Percentiles rank a stretch among this genome's conserved stretches.
phyloP scores from a whole-genome alignment of 345 rosid species.

The Linum tenue region DNA sequence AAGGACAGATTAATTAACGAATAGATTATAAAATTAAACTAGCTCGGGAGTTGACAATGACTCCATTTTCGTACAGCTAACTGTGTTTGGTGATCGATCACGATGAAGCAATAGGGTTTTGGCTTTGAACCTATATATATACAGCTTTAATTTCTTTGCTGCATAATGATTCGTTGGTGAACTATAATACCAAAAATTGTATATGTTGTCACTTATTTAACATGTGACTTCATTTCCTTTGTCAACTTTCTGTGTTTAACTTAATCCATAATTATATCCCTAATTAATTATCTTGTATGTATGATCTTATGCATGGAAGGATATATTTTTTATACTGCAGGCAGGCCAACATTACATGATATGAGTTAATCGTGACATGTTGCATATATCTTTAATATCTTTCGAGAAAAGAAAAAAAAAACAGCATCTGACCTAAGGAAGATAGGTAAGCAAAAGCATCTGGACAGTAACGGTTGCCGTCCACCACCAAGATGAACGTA shows the following conservation, averaged over 20 bases:
- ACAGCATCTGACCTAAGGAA: not conserved
- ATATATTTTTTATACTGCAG: too few species aligned
- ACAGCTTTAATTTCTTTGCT: not conserved
- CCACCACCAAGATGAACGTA: not conserved
- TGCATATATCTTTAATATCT: not conserved
- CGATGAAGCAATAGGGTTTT: not conserved
- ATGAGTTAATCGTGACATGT: not conserved
- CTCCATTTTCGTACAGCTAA: not conserved
- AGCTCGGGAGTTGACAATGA: not conserved
- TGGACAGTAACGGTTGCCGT: not conserved
- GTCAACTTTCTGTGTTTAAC: not conserved
- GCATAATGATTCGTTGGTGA: not conserved
- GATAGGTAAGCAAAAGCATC: not conserved
- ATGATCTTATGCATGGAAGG: too few species aligned
- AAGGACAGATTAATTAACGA: too few species aligned
- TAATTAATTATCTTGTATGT: too few species aligned
- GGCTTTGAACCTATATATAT: too few species aligned
- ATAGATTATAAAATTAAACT: too few species aligned
- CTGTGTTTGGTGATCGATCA: not conserved
- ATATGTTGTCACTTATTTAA: not conserved
- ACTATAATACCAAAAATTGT: too few species aligned
- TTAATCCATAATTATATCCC: not conserved
- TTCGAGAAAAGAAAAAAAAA: too few species aligned
- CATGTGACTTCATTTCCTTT: not conserved
- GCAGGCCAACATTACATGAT: too few species aligned